A percentile compares a stretch with the other conserved stretches of the same genome.
phyloP scores from a whole-genome alignment of 768 basidiomycete genomes.

The Naganishia antarctica region DNA sequence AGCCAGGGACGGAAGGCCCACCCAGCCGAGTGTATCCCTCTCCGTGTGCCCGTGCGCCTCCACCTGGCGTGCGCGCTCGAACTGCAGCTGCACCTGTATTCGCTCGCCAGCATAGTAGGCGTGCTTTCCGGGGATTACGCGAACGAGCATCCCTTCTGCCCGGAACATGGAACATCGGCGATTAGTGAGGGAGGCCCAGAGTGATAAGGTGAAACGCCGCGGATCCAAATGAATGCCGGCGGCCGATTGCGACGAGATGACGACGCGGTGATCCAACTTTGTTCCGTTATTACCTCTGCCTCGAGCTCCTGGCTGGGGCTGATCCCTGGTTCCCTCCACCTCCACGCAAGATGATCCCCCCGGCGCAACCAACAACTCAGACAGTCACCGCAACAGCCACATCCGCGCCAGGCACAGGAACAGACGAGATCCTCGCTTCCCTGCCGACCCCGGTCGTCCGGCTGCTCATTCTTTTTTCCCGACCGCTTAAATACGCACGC shows the following conservation, averaged over 20 bases:
- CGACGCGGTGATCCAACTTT: not conserved
- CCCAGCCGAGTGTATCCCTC: not conserved
- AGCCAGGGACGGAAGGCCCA: not conserved
- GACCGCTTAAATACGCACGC: constrained; percentile 34
- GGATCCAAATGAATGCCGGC: not conserved
- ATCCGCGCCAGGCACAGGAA: not conserved
- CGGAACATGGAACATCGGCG: no score
- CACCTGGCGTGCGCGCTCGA: not conserved
- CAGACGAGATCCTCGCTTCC: constrained; percentile 36
- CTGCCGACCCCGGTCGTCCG: constrained; percentile 45
- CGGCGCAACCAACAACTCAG: constrained; percentile 5
- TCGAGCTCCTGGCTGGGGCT: no score
- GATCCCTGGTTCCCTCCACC: no score
- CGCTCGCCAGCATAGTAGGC: constrained; percentile 14
- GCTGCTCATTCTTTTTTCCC: constrained; percentile 40
- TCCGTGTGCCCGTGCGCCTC: not conserved
- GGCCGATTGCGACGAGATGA: no score
- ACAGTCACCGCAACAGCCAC: not conserved
- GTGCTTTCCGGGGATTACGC: not conserved
- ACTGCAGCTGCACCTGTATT: not conserved
- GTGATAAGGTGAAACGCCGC: not conserved
- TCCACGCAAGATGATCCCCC: not conserved
- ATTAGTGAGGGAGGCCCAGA: no score
- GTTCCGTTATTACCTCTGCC: no score
- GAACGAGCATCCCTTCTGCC: no score